Percentiles rank a stretch among this genome's conserved stretches.
These are phyloP conservation scores for Colletotrichum liaoningense DNA, from an alignment of 2,329 filamentous ascomycete genomes.

Conservation along the genomic window DNA sequence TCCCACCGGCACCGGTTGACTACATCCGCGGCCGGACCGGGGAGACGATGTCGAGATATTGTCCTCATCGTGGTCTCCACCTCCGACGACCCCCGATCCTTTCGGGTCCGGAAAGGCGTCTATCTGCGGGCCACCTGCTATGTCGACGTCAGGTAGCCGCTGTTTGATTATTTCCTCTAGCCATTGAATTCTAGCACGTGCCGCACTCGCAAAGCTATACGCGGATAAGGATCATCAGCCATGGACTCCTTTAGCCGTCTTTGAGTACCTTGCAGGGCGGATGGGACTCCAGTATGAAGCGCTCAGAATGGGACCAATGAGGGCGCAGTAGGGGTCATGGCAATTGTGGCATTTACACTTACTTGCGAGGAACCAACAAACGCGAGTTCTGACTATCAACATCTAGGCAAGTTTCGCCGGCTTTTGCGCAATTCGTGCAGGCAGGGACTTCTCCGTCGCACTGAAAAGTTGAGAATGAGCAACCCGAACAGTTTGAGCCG, in stretches of 20 bases:
- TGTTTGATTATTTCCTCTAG: constrained; percentile 45
- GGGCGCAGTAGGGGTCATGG: too few species aligned
- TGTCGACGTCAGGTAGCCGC: constrained; percentile 43
- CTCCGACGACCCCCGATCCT: constrained; percentile 14
- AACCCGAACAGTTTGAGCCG: neutral
- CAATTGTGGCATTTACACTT: constrained; percentile 11
- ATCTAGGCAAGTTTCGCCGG: constrained; percentile 48
- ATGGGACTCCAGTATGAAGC: neutral
- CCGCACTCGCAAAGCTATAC: constrained; percentile 39
- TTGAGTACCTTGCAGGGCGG: neutral
- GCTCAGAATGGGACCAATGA: too few species aligned
- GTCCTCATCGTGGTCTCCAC: constrained; percentile 31
- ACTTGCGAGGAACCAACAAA: constrained; percentile 48
- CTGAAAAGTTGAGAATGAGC: constrained; percentile 35
- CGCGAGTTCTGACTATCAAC: constrained; percentile 50
- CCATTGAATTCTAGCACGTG: constrained; percentile 47
- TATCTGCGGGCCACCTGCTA: constrained; percentile 42
- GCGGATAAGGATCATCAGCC: neutral
- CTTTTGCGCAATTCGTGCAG: constrained; percentile 50
- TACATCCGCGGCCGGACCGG: constrained; percentile 6
- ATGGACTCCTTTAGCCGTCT: neutral
- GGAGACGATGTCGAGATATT: constrained; percentile 16
- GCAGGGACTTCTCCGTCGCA: constrained; percentile 51
- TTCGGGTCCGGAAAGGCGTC: constrained; percentile 38
- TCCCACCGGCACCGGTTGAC: neutral